A percentile compares a stretch with the other conserved stretches of the same genome.
Evolutionary conservation across 2,329 filamentous ascomycete genomes (phyloP).

Genomic region (Penicillium sclerotiorum): DNA sequence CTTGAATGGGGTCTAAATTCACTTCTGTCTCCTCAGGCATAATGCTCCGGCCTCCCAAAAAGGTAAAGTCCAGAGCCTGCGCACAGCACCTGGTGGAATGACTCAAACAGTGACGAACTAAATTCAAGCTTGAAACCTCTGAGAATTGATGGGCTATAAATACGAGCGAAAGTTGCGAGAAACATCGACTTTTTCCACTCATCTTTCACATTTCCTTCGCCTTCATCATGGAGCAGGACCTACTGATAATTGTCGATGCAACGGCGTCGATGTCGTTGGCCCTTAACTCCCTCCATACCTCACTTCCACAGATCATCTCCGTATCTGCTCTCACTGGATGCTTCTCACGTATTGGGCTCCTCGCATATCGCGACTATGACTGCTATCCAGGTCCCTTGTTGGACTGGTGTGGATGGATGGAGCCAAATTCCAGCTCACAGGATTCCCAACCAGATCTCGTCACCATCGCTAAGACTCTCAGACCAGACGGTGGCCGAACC

Average conservation of each 20-base stretch:
- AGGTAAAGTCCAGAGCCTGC: no score
- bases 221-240: no score
- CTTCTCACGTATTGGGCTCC: slow-evolving; percentile 54
- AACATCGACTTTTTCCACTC: no score
- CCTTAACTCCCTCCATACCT: slow-evolving; percentile 47
- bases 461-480: slow-evolving; percentile 38
- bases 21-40: no score
- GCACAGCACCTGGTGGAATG: no score
- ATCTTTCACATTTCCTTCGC: no score
- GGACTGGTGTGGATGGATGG: slow-evolving; percentile 56
- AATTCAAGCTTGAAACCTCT: no score
- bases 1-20: no score
- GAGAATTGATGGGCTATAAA: no score
- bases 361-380: slow-evolving; percentile 56
- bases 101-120: no score
- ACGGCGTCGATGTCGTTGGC: slow-evolving; percentile 34
- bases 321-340: slow-evolving; percentile 53
- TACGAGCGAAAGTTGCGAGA: no score
- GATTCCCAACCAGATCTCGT: slow-evolving; percentile 38
- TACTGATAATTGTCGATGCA: slow-evolving; percentile 20
- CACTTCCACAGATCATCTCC: slow-evolving; percentile 55
- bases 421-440: slow-evolving; percentile 12
- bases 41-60: no score
- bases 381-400: slow-evolving; percentile 29
- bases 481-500: slow-evolving; percentile 42